A percentile compares a stretch with the other conserved stretches of the same genome.
Conservation (phyloP, 768 basidiomycete genomes). For the Lyophyllum atratum region DNA sequence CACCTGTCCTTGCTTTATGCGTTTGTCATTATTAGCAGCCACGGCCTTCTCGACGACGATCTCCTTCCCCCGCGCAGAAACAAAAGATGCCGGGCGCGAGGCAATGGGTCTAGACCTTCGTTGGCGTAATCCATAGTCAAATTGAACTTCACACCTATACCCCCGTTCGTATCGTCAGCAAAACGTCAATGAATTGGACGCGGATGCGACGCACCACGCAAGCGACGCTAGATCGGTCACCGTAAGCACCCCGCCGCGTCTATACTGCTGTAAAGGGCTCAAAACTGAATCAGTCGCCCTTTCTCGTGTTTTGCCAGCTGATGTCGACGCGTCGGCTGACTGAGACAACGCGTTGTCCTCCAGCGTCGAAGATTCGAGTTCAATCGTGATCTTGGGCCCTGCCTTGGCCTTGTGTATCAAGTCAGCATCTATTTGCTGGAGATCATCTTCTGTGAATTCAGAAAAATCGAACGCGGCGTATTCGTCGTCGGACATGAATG, state of each 20-base stretch:
- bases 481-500: constrained; percentile 34
- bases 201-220: constrained; percentile 49
- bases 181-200: not conserved
- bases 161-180: not conserved
- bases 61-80: constrained; percentile 56
- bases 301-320: not conserved
- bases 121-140: constrained; percentile 73
- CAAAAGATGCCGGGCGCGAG: constrained; percentile 56
- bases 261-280: constrained; percentile 46
- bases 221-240: constrained; percentile 67
- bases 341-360: not conserved
- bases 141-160: constrained; percentile 79
- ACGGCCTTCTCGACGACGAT: constrained; percentile 55
- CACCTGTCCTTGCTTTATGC: constrained; percentile 57
- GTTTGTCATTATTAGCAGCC: constrained; percentile 56
- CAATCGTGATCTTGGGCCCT: constrained; percentile 36
- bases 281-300: not conserved
- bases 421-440: constrained; percentile 49
- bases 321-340: not conserved
- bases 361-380: constrained; percentile 25
- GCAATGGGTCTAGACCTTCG: constrained; percentile 49
- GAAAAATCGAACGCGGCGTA: constrained; percentile 52
- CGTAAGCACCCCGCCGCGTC: constrained; percentile 47
- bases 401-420: constrained; percentile 19
- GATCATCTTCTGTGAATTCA: constrained; percentile 60